Percentiles rank a stretch among this genome's conserved stretches.
Conservation (phyloP, 768 basidiomycete genomes). For the Rhizopogon roseolus region DNA sequence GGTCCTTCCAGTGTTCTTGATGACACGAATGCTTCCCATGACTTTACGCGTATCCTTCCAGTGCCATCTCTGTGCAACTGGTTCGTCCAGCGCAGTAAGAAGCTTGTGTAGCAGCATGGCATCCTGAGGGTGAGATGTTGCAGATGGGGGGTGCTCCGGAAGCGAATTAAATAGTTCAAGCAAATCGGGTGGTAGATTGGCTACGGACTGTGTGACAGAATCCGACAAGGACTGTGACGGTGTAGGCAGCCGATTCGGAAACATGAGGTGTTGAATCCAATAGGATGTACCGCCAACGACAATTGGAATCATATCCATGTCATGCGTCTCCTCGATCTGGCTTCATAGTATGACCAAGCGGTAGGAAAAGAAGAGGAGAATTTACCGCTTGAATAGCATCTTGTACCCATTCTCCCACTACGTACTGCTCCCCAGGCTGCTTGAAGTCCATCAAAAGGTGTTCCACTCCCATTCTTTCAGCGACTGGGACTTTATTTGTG, state of each 20-base stretch:
- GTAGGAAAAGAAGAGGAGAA: conserved; percentile 10
- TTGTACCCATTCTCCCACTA: conserved; percentile 82
- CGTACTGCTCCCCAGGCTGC: conserved; percentile 80
- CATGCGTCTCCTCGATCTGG: conserved; percentile 75
- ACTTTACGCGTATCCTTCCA: conserved; percentile 95
- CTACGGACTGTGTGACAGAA: conserved; percentile 37
- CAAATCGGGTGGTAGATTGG: conserved; percentile 42
- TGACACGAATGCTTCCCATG: conserved; percentile 68
- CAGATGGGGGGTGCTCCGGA: conserved; percentile 56
- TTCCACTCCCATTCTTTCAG: conserved; percentile 75
- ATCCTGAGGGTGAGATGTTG: conserved; percentile 45
- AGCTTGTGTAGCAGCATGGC: conserved; percentile 66
- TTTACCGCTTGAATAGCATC: conserved; percentile 77
- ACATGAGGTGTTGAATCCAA: conserved; percentile 95
- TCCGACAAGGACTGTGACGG: conserved; percentile 23
- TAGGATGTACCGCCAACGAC: conserved; percentile 95
- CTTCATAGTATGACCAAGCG: conserved; percentile 5
- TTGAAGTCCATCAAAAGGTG: conserved; percentile 91
- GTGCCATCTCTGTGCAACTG: conserved; percentile 84
- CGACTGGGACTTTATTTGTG: conserved; percentile 84
- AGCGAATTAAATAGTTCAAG: conserved; percentile 48
- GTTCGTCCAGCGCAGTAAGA: conserved; percentile 63
- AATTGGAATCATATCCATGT: conserved; percentile 66
- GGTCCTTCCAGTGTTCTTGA: conserved; percentile 60
- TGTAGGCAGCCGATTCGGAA: conserved; percentile 64